Conservation (phyloP, 371 early-diverging fungal genomes). For the Mortierella sp. region DNA sequence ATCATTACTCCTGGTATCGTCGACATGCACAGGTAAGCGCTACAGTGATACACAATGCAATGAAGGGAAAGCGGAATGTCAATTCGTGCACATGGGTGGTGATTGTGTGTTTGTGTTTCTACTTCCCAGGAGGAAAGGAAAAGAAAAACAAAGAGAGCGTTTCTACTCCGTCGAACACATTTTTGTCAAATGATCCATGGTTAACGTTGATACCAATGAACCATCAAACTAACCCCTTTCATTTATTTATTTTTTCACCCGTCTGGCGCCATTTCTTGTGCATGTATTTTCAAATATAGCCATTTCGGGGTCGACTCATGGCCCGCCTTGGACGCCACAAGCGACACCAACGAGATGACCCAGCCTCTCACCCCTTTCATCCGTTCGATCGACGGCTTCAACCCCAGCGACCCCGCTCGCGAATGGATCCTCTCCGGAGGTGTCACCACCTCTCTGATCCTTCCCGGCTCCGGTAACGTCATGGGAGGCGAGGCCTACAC, state of each 20-base stretch:
- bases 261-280: not conserved
- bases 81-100: not conserved
- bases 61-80: not conserved
- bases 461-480: slow-evolving; percentile 85
- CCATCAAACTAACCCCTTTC: not conserved
- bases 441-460: slow-evolving; percentile 80
- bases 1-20: slow-evolving; percentile 87
- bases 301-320: slow-evolving; percentile 75
- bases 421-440: slow-evolving; percentile 83
- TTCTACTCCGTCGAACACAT: not conserved
- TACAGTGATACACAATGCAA: not conserved
- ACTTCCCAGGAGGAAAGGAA: not conserved
- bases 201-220: not conserved
- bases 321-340: slow-evolving; percentile 65
- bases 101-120: not conserved
- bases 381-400: slow-evolving; percentile 73
- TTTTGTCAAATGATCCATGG: not conserved
- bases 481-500: slow-evolving; percentile 89
- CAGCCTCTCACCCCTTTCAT: slow-evolving; percentile 74
- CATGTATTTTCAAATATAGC: slow-evolving; percentile 41
- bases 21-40: slow-evolving; percentile 81
- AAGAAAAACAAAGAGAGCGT: not conserved
- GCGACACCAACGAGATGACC: slow-evolving; percentile 83
- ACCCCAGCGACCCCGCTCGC: slow-evolving; percentile 76
- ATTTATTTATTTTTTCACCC: too few species aligned